Base-by-base conservation (phyloP, 768 basidiomycete genomes). In the Pulveroboletus ravenelii region DNA sequence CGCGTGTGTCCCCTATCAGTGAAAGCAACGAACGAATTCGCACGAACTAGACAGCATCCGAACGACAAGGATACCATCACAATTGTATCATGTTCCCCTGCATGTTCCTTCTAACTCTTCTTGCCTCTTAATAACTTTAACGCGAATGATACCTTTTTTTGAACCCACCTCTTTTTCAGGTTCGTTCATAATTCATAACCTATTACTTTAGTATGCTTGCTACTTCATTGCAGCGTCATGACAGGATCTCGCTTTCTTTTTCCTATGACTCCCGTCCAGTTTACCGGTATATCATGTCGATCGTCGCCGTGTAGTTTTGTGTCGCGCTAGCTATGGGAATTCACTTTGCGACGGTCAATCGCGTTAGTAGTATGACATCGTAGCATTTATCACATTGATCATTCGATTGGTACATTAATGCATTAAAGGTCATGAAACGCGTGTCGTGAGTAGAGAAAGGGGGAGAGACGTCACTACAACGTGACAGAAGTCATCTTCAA, bases 1-100 rank as follows among this genome's bases (percentile, higher is more conserved):
- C 48, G 40, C 20, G 46, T 52, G 46, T 57, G 54, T 53, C 18
- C 20, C 53, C 18, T 36, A 31, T 41, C 48, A 51, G 52, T 58
- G 47, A 52, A 41, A 53, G 34, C 35, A 51, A 53, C 44, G 44
- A 59, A 60, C 31, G 43, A 34, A 54, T 60, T 60, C 37, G 55
- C 62, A 65, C 52, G 52, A 64, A 62, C 46, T 67, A 61, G 60
- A 66, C 55, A 38, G 32, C 61, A 63, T 65, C 47, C 52, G 41
- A 56, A 66, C 39, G 53, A 63, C 39, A 47, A 51, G n/a, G 54
- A 59, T 64, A 66, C 47, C 56, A 58, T 47, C 42, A 35, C 60
- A 55, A 54, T 43, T 66, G 64, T 66, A 66, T 57, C 57, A 58
- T 35, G 51, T 39, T 47, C 23, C 27, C 54, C 59, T 58, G 53